Evolutionary conservation across 2,329 filamentous ascomycete species (phyloP), one percentile per base, ranked within the genome.

Genomic region (Lasiodiplodia theobromae): DNA sequence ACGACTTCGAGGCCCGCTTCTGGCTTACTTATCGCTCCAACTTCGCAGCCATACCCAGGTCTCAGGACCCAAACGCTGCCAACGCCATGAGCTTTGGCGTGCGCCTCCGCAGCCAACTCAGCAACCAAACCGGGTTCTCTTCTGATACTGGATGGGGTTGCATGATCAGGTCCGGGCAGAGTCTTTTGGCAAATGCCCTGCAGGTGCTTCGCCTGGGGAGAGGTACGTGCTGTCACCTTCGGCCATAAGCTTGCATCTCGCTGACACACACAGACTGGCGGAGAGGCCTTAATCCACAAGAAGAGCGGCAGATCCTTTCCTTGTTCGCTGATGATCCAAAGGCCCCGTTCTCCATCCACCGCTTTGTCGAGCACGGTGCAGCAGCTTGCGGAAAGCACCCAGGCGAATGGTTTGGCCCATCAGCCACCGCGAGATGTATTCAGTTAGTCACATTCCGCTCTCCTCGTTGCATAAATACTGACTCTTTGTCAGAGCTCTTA

Each of bases 321-420:
- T 80, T 95, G 56, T 99, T 99, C 74, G 93, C 95, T 28, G 96
- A 99, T 75, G 90, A 95, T 71, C 89, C 92, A 2, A 86, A 86
- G 72, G 94, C 96, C 3, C 93, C 94, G 0, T 98, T 97, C 77
- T 98, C 95, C 1, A 93, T 99, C 73, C 96, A 99, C 76, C 92
- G 91, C 70, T 99, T 99, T 75, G 96, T 99, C 44, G 86, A 90
- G 66, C 92, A 97, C 74, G 96, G 96, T 21, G 94, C 94, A 28
- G 85, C 87, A 44, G 91, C 91, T 2, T 99, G 96, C 79, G 94
- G 93, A 4, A 98, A 97, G 80, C 92, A 96, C 75, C 96, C 96
- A 0, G 96, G 96, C 47, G 93, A 98, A 81, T 99, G 96, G 96
- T 99, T 99, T 81, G 96, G 96, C 0, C 96, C 96, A n/a, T 97